A percentile compares a stretch with the other conserved stretches of the same genome.
phyloP scores from a whole-genome alignment of 352 stramenopile species.

The Detonula confervacea region DNA sequence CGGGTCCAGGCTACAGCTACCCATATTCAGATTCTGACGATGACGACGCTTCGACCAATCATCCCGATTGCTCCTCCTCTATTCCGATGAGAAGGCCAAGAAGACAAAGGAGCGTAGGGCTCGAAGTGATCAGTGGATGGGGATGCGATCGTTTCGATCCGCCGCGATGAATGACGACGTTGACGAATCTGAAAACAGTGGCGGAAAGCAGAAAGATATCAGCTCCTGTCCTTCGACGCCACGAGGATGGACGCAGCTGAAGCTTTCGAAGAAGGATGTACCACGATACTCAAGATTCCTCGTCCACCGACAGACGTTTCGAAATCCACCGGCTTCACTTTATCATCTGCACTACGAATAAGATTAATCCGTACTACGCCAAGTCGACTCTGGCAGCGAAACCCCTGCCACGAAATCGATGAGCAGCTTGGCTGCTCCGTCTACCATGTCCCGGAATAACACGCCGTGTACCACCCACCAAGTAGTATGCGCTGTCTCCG shows the following conservation, averaged over 20 bases:
- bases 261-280: not conserved
- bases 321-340: constrained; percentile 38
- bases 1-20: constrained; percentile 43
- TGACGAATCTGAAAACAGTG: not conserved
- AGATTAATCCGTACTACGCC: constrained; percentile 37
- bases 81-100: not conserved
- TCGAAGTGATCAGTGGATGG: constrained; percentile 3
- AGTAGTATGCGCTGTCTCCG: constrained; percentile 76
- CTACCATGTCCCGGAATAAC: constrained; percentile 4
- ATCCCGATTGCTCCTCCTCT: not conserved
- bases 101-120: not conserved
- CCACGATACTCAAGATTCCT: not conserved
- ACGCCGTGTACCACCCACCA: constrained; percentile 46
- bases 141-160: constrained; percentile 6
- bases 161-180: not conserved
- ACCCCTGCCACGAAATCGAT: constrained; percentile 5
- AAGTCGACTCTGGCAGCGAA: not conserved
- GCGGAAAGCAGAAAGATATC: not conserved
- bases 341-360: constrained; percentile 32
- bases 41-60: not conserved
- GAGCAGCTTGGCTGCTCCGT: not conserved
- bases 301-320: constrained; percentile 23
- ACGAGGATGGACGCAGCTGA: constrained; percentile 24
- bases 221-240: constrained; percentile 8
- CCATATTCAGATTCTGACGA: constrained; percentile 32